Base-by-base conservation (phyloP, 805 yeast genomes). In the Lipomyces mesembrius region DNA sequence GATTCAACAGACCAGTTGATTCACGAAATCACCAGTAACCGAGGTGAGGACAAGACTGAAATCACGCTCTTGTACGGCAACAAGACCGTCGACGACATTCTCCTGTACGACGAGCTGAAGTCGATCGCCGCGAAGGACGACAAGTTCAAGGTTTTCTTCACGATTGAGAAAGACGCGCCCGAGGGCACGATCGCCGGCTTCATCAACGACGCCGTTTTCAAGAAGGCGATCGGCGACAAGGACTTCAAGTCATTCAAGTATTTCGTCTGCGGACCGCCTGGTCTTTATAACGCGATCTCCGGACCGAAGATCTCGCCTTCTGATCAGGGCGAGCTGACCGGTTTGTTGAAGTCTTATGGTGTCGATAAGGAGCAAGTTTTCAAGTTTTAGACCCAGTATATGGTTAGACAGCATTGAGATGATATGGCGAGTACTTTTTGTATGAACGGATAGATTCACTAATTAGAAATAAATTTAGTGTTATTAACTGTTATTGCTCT, bases 191-290 rank as follows among this genome's bases (percentile, higher is more conserved):
- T 85, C 70, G 79, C 81, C 55, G 99, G 99, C 62, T 89, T 78
- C 84, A 89, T 95, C 76, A 79, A 89, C 77, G 87, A 89, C 81
- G 96, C 90, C 8, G 87, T 83, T 79, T 82, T 94, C 77, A 76
- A 82, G 71, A 77, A 81, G 67, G 80, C 85, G 78, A 79, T 91
- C 71, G 87, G 94, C 66, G 82, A 84, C 71, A 88, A 97, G 46
- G 75, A 84, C 25, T 83, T 80, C 60, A 89, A 86, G 65, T 85
- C 88, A 79, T 82, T 85, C 74, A 89, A 88, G 76, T 85, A 93
- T 66, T 94, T 90, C 74, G 90, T 94, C 65, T 95, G 99, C 80
- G 99, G 99, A 64, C 99, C 99, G 67, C 96, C 97, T 75, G 90
- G 90, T 54, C 84, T 95, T 78, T 91, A 91, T 88, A 83, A 89